phyloP scores from a whole-genome alignment of 2,329 filamentous ascomycete genomes.

The Lecanosticta acicola region DNA sequence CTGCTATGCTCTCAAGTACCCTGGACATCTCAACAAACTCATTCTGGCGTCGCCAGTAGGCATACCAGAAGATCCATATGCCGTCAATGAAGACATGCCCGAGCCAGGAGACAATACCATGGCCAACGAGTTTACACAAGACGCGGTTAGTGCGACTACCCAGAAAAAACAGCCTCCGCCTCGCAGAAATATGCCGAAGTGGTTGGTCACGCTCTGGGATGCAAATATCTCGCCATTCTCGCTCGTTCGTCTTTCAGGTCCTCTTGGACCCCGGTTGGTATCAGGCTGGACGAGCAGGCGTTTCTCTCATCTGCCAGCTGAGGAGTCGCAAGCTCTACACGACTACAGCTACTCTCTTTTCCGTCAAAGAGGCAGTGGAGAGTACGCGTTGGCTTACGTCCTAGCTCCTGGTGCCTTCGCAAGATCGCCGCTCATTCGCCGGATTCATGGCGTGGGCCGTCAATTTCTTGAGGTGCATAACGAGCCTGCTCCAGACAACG shows the following conservation, averaged over 20 bases:
- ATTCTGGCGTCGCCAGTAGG: constrained; percentile 93
- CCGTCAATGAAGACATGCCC: constrained; percentile 72
- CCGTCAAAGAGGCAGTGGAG: constrained; percentile 82
- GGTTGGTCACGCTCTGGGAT: constrained; percentile 93
- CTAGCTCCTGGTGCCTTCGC: constrained; percentile 92
- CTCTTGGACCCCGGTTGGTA: constrained; percentile 82
- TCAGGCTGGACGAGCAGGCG: constrained; percentile 91
- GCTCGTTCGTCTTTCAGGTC: constrained; percentile 79
- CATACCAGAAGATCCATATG: constrained; percentile 89
- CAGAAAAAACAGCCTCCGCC: constrained; percentile 43
- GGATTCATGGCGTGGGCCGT: constrained; percentile 82
- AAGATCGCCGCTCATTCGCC: constrained; percentile 75
- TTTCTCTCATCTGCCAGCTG: constrained; percentile 77
- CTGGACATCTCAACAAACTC: constrained; percentile 88
- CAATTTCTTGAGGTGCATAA: constrained; percentile 46
- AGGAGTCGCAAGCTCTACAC: constrained; percentile 79
- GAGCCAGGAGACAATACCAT: constrained; percentile 68
- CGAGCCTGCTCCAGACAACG: constrained; percentile 24
- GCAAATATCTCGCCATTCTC: constrained; percentile 94
- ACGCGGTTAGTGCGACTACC: constrained; percentile 30
- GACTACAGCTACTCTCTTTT: constrained; percentile 94
- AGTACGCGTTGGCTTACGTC: constrained; percentile 88
- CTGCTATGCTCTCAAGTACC: constrained; percentile 94
- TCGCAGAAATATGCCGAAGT: constrained; percentile 64
- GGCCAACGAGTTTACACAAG: constrained; percentile 69